A percentile compares a stretch with the other conserved stretches of the same genome.
These are phyloP conservation scores for Phytophthora melonis DNA, from an alignment of 352 stramenopile genomes.

Conservation along the genomic window DNA sequence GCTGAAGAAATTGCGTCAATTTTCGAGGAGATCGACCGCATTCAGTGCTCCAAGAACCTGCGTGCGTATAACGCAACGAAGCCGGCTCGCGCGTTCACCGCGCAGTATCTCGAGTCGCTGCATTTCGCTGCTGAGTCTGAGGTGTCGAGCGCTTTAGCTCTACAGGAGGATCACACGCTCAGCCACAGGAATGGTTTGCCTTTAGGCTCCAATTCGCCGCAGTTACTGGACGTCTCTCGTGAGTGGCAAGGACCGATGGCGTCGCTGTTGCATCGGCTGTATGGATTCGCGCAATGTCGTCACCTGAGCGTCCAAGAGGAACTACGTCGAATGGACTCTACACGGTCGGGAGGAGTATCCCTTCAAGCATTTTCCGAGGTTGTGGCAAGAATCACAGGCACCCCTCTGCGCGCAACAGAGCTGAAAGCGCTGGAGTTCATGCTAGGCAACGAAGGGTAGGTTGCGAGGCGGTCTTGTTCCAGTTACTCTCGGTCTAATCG, in stretches of 20 bases:
- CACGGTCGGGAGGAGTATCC: slow-evolving; percentile 21
- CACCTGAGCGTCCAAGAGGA: slow-evolving; percentile 37
- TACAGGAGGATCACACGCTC: slow-evolving; percentile 36
- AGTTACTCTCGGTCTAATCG: background rate
- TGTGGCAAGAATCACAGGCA: slow-evolving; percentile 30
- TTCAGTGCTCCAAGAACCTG: slow-evolving; percentile 46
- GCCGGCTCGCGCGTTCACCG: slow-evolving; percentile 56
- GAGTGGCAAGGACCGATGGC: slow-evolving; percentile 58
- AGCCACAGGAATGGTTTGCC: slow-evolving; percentile 30
- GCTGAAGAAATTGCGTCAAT: slow-evolving; percentile 40
- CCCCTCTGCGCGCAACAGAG: slow-evolving; percentile 25
- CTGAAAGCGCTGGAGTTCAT: slow-evolving; percentile 31
- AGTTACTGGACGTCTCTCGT: slow-evolving; percentile 41
- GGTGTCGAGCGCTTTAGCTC: background rate
- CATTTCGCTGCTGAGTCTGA: slow-evolving; percentile 23
- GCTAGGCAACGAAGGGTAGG: slow-evolving; percentile 40
- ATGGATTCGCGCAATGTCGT: slow-evolving; percentile 27
- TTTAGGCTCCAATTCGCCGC: slow-evolving; percentile 18
- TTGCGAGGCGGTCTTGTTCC: background rate
- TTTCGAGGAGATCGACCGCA: slow-evolving; percentile 56
- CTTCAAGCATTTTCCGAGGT: slow-evolving; percentile 29
- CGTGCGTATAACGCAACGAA: slow-evolving; percentile 42
- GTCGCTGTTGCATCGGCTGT: slow-evolving; percentile 52
- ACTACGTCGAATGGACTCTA: slow-evolving; percentile 32
- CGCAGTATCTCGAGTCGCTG: slow-evolving; percentile 52